A percentile compares a stretch with the other conserved stretches of the same genome.
Evolutionary conservation across 176 grass and related monocot genomes (phyloP).

Genomic region (Ensete ventricosum): DNA sequence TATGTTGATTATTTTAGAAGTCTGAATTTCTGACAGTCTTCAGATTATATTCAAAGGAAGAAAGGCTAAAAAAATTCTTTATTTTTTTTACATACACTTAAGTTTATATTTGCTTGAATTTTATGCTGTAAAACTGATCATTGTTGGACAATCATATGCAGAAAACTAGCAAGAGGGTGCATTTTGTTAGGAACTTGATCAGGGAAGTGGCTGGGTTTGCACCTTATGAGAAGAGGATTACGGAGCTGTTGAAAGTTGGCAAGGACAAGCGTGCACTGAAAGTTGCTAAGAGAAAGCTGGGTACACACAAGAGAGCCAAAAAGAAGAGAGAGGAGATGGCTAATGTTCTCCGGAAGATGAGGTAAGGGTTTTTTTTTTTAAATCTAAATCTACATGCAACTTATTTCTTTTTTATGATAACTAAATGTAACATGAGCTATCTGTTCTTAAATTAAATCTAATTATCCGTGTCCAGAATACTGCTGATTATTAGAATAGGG

Average conservation of each 20-base stretch:
- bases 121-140: background rate
- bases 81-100: background rate
- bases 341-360: conserved; percentile 1
- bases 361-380: background rate
- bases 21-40: too few species aligned
- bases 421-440: too few species aligned
- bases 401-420: too few species aligned
- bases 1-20: too few species aligned
- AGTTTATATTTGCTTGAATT: background rate
- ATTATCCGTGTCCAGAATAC: too few species aligned
- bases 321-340: conserved; percentile 12
- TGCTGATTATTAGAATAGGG: too few species aligned
- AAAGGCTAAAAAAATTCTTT: background rate
- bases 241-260: conserved; percentile 3
- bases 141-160: background rate
- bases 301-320: conserved; percentile 6
- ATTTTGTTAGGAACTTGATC: background rate
- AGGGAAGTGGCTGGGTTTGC: conserved; percentile 5
- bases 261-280: conserved; percentile 2
- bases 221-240: conserved; percentile 7
- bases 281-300: background rate
- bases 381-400: background rate
- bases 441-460: too few species aligned
- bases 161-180: background rate
- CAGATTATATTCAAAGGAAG: too few species aligned